phyloP scores from a whole-genome alignment of 2,329 filamentous ascomycete genomes.

The Paecilomyces niveus region DNA sequence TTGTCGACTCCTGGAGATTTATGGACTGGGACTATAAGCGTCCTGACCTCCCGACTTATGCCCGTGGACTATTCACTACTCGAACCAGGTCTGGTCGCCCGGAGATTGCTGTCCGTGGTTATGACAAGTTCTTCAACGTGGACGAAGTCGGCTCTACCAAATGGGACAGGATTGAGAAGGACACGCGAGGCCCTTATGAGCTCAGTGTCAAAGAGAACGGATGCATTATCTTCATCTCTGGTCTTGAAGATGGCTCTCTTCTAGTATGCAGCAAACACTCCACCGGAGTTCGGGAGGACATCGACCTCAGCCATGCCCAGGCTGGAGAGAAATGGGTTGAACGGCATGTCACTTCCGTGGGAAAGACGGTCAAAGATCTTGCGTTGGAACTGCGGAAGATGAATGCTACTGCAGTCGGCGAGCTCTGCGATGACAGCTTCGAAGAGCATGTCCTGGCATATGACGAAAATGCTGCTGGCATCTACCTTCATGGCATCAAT shows the following conservation, averaged over 20 bases:
- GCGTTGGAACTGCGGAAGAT: conserved; percentile 66
- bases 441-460: conserved; percentile 97
- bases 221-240: conserved; percentile 97
- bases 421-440: conserved; percentile 92
- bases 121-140: conserved; percentile 99
- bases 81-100: conserved; percentile 54
- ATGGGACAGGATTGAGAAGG: conserved; percentile 69
- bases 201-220: conserved; percentile 97
- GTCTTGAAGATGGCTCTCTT: conserved; percentile 78
- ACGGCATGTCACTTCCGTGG: conserved; percentile 66
- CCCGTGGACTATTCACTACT: conserved; percentile 89
- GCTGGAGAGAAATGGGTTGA: conserved; percentile 79
- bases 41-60: conserved; percentile 77
- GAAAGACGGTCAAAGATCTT: conserved; percentile 71
- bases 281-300: conserved; percentile 69
- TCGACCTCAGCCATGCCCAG: conserved; percentile 69
- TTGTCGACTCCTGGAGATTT: conserved; percentile 86
- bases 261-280: conserved; percentile 99
- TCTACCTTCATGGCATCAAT: conserved; percentile 95
- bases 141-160: conserved; percentile 73
- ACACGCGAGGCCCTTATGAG: conserved; percentile 85
- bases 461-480: conserved; percentile 69
- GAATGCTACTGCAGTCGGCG: conserved; percentile 91
- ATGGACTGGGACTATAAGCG: conserved; percentile 96
- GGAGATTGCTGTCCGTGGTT: conserved; percentile 82